Base-by-base conservation (phyloP, 768 basidiomycete species). In the Termitomyces sp. region DNA sequence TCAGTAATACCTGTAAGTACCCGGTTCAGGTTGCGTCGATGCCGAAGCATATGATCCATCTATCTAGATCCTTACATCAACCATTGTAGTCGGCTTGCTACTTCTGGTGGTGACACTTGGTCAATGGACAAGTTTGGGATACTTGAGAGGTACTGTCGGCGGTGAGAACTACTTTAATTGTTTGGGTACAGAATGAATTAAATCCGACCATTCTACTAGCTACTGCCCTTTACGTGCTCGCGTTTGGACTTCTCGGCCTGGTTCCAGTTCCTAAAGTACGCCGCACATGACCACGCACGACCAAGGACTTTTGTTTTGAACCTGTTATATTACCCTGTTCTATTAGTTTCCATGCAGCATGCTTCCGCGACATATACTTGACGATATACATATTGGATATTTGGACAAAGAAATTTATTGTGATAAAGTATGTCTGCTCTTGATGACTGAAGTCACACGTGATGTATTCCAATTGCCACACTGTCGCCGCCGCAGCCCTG, bases 231-330 rank as follows among this genome's bases (percentile, higher is more conserved):
- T 92, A 91, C 62, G 82, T 83, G 8, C 75, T 90, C 42, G 74
- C 75, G 20, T 88, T 92, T 65, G 90, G 90, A n/a, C 69, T 90
- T 36, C 78, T 92, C 56, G 90, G 88, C 3, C 75, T 92, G 22
- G 72, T 91, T 52, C 87, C 88, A 15, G 80, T 81, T 26, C 88
- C 88, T 13, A 81, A 75, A 69, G 72, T 80, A 53, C 65, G 61
- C 47, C 75, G 71, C 61, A 60, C 56, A 60, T 68, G 64, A 63
- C 13, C 46, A 28, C 16, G 31, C 31, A 47, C 51, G 46, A 49
- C 46, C 56, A 64, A 53, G 29, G 50, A 51, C 42, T 22, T 51
- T 29, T 26, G 34, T 50, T 33, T 39, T 12, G 10, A 16, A 51
- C 22, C 22, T 55, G 42, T 52, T 51, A 48, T 59, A 48, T 48